These are phyloP conservation scores for Metschnikowia amazonensis DNA, from an alignment of 805 yeast species.

Conservation along the genomic window DNA sequence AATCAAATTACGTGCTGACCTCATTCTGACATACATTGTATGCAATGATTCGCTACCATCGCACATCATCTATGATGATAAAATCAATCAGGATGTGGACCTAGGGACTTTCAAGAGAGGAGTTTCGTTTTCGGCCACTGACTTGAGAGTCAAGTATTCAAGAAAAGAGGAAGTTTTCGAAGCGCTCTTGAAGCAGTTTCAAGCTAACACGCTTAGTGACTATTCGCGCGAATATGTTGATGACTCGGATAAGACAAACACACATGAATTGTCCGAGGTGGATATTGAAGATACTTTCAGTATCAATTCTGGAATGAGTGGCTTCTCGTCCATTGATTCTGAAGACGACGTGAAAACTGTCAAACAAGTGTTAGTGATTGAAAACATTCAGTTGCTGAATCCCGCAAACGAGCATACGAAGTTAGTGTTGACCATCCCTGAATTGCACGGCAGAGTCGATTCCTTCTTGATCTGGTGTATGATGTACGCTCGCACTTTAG, in stretches of 20 bases:
- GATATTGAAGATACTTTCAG: slow-evolving; percentile 33
- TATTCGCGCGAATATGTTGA: slow-evolving; percentile 31
- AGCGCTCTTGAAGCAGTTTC: slow-evolving; percentile 21
- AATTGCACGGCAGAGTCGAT: slow-evolving; percentile 37
- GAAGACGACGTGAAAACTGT: slow-evolving; percentile 23
- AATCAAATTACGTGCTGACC: slow-evolving; percentile 25
- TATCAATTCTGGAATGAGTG: slow-evolving; percentile 20
- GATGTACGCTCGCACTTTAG: slow-evolving; percentile 34
- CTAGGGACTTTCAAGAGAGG: slow-evolving; percentile 38
- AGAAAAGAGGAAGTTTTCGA: slow-evolving; percentile 21
- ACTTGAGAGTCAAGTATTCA: slow-evolving; percentile 23
- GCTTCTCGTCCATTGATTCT: slow-evolving; percentile 10
- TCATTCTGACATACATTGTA: slow-evolving; percentile 31
- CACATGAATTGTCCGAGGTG: slow-evolving; percentile 17
- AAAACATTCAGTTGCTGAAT: slow-evolving; percentile 27
- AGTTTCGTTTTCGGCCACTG: slow-evolving; percentile 26
- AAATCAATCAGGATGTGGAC: slow-evolving; percentile 26
- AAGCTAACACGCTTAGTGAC: slow-evolving; percentile 38
- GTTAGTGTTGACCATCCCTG: slow-evolving; percentile 30
- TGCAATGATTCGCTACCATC: slow-evolving; percentile 42
- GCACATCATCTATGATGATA: slow-evolving; percentile 24
- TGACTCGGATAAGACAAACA: slow-evolving; percentile 31
- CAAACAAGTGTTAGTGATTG: slow-evolving; percentile 31
- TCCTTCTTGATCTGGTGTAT: slow-evolving; percentile 41
- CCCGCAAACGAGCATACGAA: slow-evolving; percentile 24